Evolutionary conservation across 2,329 filamentous ascomycete species (phyloP).

Genomic region (Neofusicoccum parvum): DNA sequence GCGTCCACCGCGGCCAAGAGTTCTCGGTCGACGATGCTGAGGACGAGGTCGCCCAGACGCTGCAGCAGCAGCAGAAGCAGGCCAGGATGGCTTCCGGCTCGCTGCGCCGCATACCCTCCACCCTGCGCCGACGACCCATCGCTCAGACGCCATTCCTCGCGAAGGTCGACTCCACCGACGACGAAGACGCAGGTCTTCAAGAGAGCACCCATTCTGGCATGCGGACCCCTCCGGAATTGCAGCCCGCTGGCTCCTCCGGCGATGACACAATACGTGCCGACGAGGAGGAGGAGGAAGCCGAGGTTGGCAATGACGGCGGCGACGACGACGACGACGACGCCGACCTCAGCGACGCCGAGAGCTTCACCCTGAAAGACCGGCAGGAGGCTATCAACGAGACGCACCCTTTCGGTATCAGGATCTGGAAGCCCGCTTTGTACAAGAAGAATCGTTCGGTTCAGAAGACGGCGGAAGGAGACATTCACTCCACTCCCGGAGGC

Average conservation of each 20-base stretch:
- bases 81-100: slow-evolving; percentile 40
- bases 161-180: slow-evolving; percentile 48
- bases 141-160: slow-evolving; percentile 50
- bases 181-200: slow-evolving; percentile 28
- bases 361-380: slow-evolving; percentile 94
- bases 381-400: slow-evolving; percentile 99
- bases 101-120: slow-evolving; percentile 54
- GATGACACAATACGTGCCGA: slow-evolving; percentile 46
- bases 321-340: slow-evolving; percentile 71
- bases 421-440: slow-evolving; percentile 98
- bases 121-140: slow-evolving; percentile 52
- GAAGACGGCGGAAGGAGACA: slow-evolving; percentile 93
- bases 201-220: slow-evolving; percentile 24
- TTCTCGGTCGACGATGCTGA: slow-evolving; percentile 92
- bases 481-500: slow-evolving; percentile 90
- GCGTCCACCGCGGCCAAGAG: slow-evolving; percentile 77
- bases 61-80: slow-evolving; percentile 36
- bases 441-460: slow-evolving; percentile 97
- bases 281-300: slow-evolving; percentile 42
- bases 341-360: slow-evolving; percentile 87
- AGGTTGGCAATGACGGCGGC: slow-evolving; percentile 55
- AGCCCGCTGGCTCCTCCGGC: slow-evolving; percentile 33
- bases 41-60: slow-evolving; percentile 75
- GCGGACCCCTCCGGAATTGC: slow-evolving; percentile 25
- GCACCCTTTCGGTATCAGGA: slow-evolving; percentile 96